Evolutionary conservation across 768 basidiomycete genomes (phyloP).

Genomic region (Mycena rosella): DNA sequence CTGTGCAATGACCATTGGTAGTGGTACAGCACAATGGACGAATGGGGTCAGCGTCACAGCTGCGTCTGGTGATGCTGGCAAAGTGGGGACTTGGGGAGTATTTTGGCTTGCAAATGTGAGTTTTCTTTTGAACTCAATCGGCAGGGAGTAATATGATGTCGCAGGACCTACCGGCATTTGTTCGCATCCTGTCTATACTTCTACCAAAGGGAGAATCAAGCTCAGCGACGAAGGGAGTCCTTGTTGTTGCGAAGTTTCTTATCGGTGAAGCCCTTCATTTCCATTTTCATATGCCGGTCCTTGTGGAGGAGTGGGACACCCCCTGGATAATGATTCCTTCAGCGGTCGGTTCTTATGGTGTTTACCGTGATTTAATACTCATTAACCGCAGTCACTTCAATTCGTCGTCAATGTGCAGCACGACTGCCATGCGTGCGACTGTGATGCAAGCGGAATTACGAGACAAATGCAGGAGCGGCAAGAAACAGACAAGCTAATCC

Average conservation of each 20-base stretch:
- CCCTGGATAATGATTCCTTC: neutral
- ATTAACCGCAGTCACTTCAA: conserved; percentile 11
- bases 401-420: conserved; percentile 38
- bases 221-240: neutral
- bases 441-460: conserved; percentile 26
- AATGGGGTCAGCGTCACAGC: no score
- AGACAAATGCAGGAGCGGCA: conserved; percentile 33
- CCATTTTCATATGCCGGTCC: conserved; percentile 3
- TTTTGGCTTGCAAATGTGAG: no score
- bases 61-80: no score
- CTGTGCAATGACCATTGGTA: no score
- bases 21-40: no score
- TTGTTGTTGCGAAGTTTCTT: conserved; percentile 4
- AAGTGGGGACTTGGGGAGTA: no score
- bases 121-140: neutral
- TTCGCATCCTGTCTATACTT: neutral
- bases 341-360: neutral
- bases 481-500: conserved; percentile 15
- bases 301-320: neutral
- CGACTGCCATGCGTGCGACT: conserved; percentile 33
- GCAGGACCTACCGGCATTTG: neutral
- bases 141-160: neutral
- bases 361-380: neutral
- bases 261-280: conserved; percentile 16
- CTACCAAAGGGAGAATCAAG: neutral